Evolutionary conservation across 805 yeast genomes (phyloP).

Genomic region (Myxozyma lipomycoides): DNA sequence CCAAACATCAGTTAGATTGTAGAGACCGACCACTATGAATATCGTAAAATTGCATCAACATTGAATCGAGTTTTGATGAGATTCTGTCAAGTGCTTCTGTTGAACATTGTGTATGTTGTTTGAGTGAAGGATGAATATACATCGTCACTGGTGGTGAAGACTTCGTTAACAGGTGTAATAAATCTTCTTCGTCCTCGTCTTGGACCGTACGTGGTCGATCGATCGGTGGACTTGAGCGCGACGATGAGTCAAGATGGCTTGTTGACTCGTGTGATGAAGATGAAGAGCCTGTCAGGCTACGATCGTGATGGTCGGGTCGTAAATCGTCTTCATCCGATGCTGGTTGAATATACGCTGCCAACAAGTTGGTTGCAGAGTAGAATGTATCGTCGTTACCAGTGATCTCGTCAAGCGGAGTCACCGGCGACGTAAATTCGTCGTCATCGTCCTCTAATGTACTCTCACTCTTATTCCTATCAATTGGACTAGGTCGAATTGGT

Average conservation of each 20-base stretch:
- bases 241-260: conserved; percentile 4
- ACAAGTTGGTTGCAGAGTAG: conserved; percentile 13
- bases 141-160: not conserved
- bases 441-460: conserved; percentile 1
- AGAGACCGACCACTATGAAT: not conserved
- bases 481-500: not conserved
- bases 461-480: not conserved
- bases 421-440: not conserved
- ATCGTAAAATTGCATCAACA: not conserved
- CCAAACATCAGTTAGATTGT: too few species aligned
- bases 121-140: not conserved
- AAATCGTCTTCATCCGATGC: conserved; percentile 1
- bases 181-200: not conserved
- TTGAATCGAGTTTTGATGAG: conserved; percentile 1
- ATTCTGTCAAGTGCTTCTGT: not conserved
- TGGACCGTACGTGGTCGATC: conserved; percentile 1
- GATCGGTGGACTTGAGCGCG: conserved; percentile 8
- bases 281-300: not conserved
- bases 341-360: conserved; percentile 1
- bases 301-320: not conserved
- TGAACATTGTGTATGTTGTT: not conserved
- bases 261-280: not conserved
- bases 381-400: conserved; percentile 13
- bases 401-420: not conserved
- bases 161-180: not conserved